These are phyloP conservation scores for Amniculicola lignicola DNA, from an alignment of 495 filamentous ascomycete species.

Conservation along the genomic window DNA sequence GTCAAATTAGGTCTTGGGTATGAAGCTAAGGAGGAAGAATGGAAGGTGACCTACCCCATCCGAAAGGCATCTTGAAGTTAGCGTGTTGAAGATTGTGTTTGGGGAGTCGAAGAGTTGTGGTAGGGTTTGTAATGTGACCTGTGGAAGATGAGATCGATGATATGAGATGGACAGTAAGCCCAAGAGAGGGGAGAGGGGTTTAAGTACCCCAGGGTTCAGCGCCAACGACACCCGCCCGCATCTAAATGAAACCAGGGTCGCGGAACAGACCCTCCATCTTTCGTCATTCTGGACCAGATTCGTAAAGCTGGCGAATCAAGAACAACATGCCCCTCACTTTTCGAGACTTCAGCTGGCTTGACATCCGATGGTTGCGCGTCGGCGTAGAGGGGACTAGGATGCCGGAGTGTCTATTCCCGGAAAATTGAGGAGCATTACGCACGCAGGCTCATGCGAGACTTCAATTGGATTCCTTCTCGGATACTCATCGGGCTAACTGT, in stretches of 20 bases:
- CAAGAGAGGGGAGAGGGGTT: no score
- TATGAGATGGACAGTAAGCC: no score
- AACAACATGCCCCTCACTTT: neutral
- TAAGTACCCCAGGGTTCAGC: neutral
- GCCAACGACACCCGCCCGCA: neutral
- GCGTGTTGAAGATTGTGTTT: neutral
- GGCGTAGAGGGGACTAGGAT: neutral
- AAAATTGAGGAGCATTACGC: no score
- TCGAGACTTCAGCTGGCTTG: conserved; percentile 12
- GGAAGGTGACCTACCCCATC: conserved; percentile 33
- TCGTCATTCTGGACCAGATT: conserved; percentile 9
- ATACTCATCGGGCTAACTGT: neutral
- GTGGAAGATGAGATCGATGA: no score
- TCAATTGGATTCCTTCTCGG: conserved; percentile 4
- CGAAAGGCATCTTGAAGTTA: conserved; percentile 38
- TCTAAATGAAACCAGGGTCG: neutral
- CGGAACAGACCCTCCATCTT: neutral
- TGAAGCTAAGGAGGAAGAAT: neutral
- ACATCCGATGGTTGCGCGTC: neutral
- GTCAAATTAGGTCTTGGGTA: neutral
- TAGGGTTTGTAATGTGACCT: neutral
- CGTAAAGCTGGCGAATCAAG: neutral
- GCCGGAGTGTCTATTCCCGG: no score
- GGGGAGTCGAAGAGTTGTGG: neutral
- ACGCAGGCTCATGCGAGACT: no score